These are phyloP conservation scores for Arabidopsis suecica DNA, from an alignment of 345 rosid genomes.

Conservation along the genomic window DNA sequence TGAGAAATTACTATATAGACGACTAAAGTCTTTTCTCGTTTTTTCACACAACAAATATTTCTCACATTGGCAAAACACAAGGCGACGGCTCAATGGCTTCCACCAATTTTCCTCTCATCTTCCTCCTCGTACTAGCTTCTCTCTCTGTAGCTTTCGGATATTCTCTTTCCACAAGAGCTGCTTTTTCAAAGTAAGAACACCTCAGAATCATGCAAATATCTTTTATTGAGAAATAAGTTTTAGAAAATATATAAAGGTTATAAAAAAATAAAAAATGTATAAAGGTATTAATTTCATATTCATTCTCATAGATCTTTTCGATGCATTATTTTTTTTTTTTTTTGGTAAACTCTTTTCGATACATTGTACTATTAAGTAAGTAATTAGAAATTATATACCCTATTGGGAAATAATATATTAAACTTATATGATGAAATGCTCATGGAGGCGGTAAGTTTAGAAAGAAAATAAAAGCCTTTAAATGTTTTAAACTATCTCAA, in stretches of 20 bases:
- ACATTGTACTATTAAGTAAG: too few relatives aligned
- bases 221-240: background rate
- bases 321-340: too few relatives aligned
- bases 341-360: too few relatives aligned
- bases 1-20: background rate
- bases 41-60: background rate
- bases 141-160: background rate
- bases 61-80: conserved; percentile 24
- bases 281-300: too few relatives aligned
- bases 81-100: conserved; percentile 18
- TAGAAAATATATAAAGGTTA: background rate
- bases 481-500: background rate
- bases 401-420: too few relatives aligned
- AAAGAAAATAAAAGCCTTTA: too few relatives aligned
- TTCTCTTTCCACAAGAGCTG: conserved; percentile 17
- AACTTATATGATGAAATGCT: too few relatives aligned
- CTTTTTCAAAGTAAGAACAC: conserved; percentile 9
- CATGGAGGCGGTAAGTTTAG: too few relatives aligned
- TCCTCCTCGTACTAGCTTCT: conserved; percentile 17
- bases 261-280: too few relatives aligned
- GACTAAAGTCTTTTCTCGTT: background rate
- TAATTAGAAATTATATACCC: too few relatives aligned
- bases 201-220: background rate
- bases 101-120: conserved; percentile 4
- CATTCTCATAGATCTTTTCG: too few relatives aligned